phyloP scores from a whole-genome alignment of 2,329 filamentous ascomycete species.

The Verticillium dahliae region DNA sequence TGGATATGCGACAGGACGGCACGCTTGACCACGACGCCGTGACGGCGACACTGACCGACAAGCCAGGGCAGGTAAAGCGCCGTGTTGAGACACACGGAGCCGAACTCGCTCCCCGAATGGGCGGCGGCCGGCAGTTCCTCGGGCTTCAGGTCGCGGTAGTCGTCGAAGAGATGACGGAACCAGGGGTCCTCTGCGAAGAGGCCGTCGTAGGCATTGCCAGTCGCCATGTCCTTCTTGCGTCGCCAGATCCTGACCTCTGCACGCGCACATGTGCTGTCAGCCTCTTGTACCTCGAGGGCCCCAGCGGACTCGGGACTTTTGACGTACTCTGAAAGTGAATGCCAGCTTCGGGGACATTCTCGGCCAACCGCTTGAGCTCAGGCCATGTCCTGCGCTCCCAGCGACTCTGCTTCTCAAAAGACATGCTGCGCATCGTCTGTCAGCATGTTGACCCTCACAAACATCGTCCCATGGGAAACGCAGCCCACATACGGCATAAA shows the following conservation, averaged over 20 bases:
- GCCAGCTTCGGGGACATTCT: constrained; percentile 62
- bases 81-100: constrained; percentile 69
- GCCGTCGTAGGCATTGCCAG: constrained; percentile 60
- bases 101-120: constrained; percentile 51
- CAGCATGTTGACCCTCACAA: neutral
- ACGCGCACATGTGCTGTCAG: neutral
- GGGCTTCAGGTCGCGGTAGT: constrained; percentile 58
- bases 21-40: constrained; percentile 50
- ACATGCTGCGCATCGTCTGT: constrained; percentile 22
- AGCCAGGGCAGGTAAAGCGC: constrained; percentile 67
- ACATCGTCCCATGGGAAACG: neutral
- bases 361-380: constrained; percentile 45
- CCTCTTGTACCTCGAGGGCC: neutral
- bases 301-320: constrained; percentile 37
- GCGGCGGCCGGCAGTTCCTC: constrained; percentile 53
- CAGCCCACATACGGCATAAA: constrained; percentile 51
- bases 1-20: constrained; percentile 49
- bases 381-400: constrained; percentile 56
- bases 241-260: constrained; percentile 36
- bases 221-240: constrained; percentile 55
- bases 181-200: constrained; percentile 62
- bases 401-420: constrained; percentile 22
- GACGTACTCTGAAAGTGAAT: constrained; percentile 60
- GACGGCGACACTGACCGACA: constrained; percentile 56
- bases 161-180: constrained; percentile 65